These are phyloP conservation scores for Prunus padus DNA, from an alignment of 306 rosid genomes.

Conservation along the genomic window DNA sequence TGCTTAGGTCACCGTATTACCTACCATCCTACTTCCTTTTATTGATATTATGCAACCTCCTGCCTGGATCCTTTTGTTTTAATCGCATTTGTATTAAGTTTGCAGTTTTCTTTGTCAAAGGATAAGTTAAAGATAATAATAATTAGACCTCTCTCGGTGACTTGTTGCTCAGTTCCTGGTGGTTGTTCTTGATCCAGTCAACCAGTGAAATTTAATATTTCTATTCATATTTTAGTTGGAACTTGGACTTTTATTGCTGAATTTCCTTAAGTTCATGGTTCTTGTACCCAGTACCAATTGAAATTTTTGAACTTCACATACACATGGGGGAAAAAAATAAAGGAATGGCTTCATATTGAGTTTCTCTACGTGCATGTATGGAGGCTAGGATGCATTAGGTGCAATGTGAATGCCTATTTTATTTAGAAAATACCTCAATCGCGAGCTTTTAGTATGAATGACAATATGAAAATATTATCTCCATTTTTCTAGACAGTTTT, in stretches of 20 bases:
- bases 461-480: background rate
- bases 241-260: background rate
- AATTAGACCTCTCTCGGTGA: background rate
- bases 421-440: constrained; percentile 19
- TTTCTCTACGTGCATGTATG: background rate
- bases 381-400: background rate
- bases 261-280: background rate
- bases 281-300: background rate
- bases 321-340: background rate
- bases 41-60: constrained; percentile 10
- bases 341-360: constrained; percentile 9
- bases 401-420: background rate
- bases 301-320: background rate
- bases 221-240: background rate
- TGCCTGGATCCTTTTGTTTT: background rate
- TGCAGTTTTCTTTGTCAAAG: background rate
- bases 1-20: constrained; percentile 18
- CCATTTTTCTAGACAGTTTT: constrained; percentile 3
- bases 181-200: constrained; percentile 13
- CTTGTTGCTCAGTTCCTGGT: constrained; percentile 18
- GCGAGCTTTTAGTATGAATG: constrained; percentile 2
- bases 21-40: constrained; percentile 16
- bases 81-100: background rate
- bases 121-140: background rate
- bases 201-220: constrained; percentile 4